phyloP scores from a whole-genome alignment of 2,329 filamentous ascomycete species.

The Fusarium guadeloupense region DNA sequence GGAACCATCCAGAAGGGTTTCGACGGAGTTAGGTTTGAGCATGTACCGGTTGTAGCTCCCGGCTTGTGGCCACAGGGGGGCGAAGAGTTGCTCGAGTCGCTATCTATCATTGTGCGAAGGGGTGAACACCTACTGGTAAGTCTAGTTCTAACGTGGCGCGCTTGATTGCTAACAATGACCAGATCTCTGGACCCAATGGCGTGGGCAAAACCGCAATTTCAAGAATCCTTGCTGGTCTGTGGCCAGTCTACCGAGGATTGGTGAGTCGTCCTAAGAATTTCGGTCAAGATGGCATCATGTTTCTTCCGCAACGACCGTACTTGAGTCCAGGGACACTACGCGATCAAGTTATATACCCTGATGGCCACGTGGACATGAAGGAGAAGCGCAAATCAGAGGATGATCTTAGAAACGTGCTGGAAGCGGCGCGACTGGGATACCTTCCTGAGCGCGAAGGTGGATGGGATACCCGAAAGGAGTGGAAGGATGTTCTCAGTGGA shows the following conservation, averaged over 20 bases:
- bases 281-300: slow-evolving; percentile 96
- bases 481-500: slow-evolving; percentile 97
- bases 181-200: slow-evolving; percentile 93
- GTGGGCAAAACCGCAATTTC: slow-evolving; percentile 91
- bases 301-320: slow-evolving; percentile 93
- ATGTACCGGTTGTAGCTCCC: slow-evolving; percentile 92
- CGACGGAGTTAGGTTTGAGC: slow-evolving; percentile 90
- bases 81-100: slow-evolving; percentile 86
- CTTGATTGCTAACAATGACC: slow-evolving; percentile 22
- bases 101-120: slow-evolving; percentile 88
- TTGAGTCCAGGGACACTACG: slow-evolving; percentile 90
- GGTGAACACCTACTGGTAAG: slow-evolving; percentile 86
- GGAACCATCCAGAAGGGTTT: slow-evolving; percentile 95
- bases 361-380: slow-evolving; percentile 93
- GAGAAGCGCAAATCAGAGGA: slow-evolving; percentile 79
- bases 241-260: slow-evolving; percentile 94
- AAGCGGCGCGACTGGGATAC: slow-evolving; percentile 87
- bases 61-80: slow-evolving; percentile 88
- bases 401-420: slow-evolving; percentile 80
- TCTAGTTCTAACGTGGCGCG: background rate
- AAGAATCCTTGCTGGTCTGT: slow-evolving; percentile 88
- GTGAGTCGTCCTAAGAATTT: slow-evolving; percentile 84
- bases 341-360: slow-evolving; percentile 97
- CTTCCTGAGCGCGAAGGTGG: slow-evolving; percentile 91
- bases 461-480: slow-evolving; percentile 96